Base-by-base conservation (phyloP, 2,329 filamentous ascomycete genomes). In the Geosmithia flava region DNA sequence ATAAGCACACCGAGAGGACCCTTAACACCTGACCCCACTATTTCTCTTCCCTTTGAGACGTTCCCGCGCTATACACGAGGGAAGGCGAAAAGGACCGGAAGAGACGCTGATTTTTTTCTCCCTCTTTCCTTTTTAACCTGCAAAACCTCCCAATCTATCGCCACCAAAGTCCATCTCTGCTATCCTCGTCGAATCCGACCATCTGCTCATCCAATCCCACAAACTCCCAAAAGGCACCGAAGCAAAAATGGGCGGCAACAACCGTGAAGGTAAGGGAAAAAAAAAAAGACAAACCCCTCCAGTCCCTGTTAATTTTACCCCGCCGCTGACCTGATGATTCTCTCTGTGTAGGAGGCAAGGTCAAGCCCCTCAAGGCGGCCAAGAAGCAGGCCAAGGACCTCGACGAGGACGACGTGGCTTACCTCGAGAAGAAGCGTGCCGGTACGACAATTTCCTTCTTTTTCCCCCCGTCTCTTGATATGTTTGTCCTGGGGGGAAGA, bases 321-420 rank as follows among this genome's bases (percentile, higher is more conserved):
- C 33, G 33, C 33, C 33, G 33, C 33, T 37, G 33, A 37, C 33
- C 13, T 43, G 19, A 43, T n/a, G 15, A 7, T 10, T 42, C 42
- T 19, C 16, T 44, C 13, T 44, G 11, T 16, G 17, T 43, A 90
- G 85, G 84, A 65, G 85, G 85, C 74, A 90, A 89, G 75, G 80
- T 71, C 57, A 88, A 89, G 78, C 85, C 85, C 57, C 73, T 88
- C 68, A 96, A 95, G 83, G 78, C 84, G 56, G 74, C 87, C 52
- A 96, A 95, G 82, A 94, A 91, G 78, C 75, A 78, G 48, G 74
- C 76, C 62, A 85, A 83, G 68, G 89, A 95, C 2, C 67, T 90
- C 50, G 90, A 95, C 63, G 89, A 95, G 0, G 88, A 95, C 43
- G 89, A 95, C 55, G 68, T 83, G 63, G 88, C 87, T 6, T 89